Base-by-base conservation (phyloP, 192 early-diverging fungal species). In the Chytriomyces confervae region DNA sequence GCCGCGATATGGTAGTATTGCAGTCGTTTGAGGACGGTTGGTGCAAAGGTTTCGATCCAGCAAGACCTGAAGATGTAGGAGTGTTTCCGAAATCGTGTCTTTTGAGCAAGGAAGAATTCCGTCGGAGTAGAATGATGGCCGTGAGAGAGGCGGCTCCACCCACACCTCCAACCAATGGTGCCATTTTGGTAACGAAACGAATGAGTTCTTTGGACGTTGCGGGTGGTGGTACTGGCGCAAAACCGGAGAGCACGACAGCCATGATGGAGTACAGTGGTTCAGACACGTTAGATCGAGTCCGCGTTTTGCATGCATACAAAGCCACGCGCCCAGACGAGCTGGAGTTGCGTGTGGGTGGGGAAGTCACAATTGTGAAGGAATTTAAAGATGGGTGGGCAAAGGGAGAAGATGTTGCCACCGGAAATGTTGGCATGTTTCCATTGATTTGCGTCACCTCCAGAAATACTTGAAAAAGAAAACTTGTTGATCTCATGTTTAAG, bases 301-400 rank as follows among this genome's bases (percentile, higher is more conserved):
- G 44, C 7, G 75, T 83, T 47, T 46, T 77, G 10, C 79, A 83
- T 71, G 66, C 66, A 2, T 83, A 81, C 66, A 67, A 24, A 23
- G 61, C 83, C 23, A 71, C 78, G 24, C 72, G 73, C n/a, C 27
- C 51, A 16, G 83, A 84, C 70, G 83, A 84, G 62, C 73, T 84
- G 46, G 23, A n/a, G 3, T 68, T 84, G 29, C 69, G 50, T 3
- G 65, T 77, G 23, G 83, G 79, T 11, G 51, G 69, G 43, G 82
- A 76, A n/a, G 43, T 84, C 16, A 57, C 84, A 23, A 16, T 84
- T 45, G 13, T 84, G 16, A 49, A 70, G 36, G 61, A 67, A n/a
- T 84, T 83, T 75, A 79, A 84, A 24, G 82, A 84, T 65, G 83
- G 82, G 5, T 84, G 83, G 83, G 82, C 62, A 9, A 62, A 77